phyloP scores from a whole-genome alignment of 305 asterid genomes.

The Solanum hybrid region DNA sequence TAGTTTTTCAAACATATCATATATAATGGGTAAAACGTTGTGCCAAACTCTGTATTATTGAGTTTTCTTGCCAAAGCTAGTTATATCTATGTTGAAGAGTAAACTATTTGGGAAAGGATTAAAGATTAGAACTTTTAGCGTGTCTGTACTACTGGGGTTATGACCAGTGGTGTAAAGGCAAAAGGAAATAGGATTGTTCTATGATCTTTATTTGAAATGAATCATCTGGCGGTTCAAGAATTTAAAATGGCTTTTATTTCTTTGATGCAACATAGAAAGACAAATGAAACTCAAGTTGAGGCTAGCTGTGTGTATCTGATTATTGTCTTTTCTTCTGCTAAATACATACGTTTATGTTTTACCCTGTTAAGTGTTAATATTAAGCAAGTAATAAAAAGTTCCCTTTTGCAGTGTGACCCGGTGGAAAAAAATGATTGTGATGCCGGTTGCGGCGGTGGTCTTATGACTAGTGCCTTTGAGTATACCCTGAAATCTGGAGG shows the following conservation, averaged over 20 bases:
- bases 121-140: neutral
- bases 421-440: constrained; percentile 55
- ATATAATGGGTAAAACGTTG: neutral
- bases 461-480: constrained; percentile 85
- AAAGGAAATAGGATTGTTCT: neutral
- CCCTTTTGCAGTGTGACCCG: constrained; percentile 63
- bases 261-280: neutral
- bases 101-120: neutral
- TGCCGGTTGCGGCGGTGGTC: constrained; percentile 76
- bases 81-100: neutral
- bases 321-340: neutral
- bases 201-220: neutral
- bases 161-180: neutral
- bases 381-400: neutral
- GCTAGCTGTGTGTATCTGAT: neutral
- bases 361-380: neutral
- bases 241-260: neutral
- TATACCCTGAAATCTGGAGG: constrained; percentile 77
- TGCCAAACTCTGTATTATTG: neutral
- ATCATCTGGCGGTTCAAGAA: neutral
- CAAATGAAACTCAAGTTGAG: neutral
- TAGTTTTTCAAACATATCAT: neutral
- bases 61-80: neutral
- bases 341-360: neutral
- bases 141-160: neutral